Conservation (phyloP, 2,329 filamentous ascomycete genomes). For the Clarireedia paspali region DNA sequence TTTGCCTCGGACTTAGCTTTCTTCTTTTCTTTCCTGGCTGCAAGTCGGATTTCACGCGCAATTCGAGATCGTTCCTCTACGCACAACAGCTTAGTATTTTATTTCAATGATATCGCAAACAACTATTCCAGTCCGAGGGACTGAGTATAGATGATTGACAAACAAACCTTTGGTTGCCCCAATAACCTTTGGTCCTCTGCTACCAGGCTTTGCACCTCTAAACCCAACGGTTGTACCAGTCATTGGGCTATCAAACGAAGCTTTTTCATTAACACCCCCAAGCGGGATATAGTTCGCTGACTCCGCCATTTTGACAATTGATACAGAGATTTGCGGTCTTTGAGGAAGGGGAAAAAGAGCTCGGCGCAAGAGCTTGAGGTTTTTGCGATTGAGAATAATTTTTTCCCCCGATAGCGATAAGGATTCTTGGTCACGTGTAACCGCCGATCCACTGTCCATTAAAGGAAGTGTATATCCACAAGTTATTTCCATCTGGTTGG, state of each 20-base stretch:
- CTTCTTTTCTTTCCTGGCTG: conserved; percentile 23
- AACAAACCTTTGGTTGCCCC: conserved; percentile 11
- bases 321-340: too few relatives aligned
- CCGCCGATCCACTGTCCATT: neutral
- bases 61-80: conserved; percentile 22
- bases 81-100: neutral
- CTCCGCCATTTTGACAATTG: conserved; percentile 5
- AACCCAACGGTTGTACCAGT: neutral
- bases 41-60: conserved; percentile 15
- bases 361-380: neutral
- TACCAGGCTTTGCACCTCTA: neutral
- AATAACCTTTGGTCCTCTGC: conserved; percentile 3
- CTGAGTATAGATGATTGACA: neutral
- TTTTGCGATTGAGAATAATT: neutral
- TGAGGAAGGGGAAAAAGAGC: neutral
- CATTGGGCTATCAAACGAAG: conserved; percentile 4
- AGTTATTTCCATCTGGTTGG: neutral
- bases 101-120: neutral
- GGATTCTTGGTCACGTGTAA: neutral
- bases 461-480: neutral
- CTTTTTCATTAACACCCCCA: neutral
- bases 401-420: conserved; percentile 12
- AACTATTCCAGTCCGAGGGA: neutral
- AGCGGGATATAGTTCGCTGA: conserved; percentile 14
- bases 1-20: conserved; percentile 24